Percentiles rank a stretch among this genome's conserved stretches.
These are phyloP conservation scores for Halenospora varia DNA, from an alignment of 495 filamentous ascomycete genomes.

Conservation along the genomic window DNA sequence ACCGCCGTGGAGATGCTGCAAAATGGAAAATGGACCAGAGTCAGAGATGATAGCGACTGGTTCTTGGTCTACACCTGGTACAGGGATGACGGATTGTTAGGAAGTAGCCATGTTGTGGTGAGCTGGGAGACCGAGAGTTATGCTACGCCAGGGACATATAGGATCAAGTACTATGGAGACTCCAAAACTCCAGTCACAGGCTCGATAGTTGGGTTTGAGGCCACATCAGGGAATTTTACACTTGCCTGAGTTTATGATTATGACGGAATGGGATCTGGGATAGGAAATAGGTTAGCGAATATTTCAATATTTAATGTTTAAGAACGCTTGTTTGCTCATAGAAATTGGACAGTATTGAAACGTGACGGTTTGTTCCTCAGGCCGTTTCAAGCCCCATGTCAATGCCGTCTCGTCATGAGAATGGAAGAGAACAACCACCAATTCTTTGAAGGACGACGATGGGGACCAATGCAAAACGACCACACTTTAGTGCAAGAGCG, in stretches of 20 bases:
- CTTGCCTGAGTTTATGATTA: constrained; percentile 29
- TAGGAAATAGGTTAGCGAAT: too few relatives aligned
- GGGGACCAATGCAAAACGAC: too few relatives aligned
- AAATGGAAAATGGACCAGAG: constrained; percentile 58
- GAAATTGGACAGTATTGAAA: too few relatives aligned
- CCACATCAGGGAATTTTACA: constrained; percentile 62
- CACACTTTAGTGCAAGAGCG: too few relatives aligned
- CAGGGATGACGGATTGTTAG: constrained; percentile 65
- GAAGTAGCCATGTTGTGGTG: constrained; percentile 73
- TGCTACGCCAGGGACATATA: constrained; percentile 62
- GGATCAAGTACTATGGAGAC: constrained; percentile 85
- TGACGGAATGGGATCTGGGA: too few relatives aligned
- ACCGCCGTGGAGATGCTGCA: constrained; percentile 67
- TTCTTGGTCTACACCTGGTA: constrained; percentile 76
- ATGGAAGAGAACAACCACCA: too few relatives aligned
- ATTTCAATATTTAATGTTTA: too few relatives aligned
- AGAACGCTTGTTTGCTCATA: too few relatives aligned
- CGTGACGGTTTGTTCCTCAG: too few relatives aligned
- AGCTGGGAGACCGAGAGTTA: constrained; percentile 68
- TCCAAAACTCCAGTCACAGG: constrained; percentile 61
- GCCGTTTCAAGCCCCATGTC: too few relatives aligned
- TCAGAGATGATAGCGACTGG: constrained; percentile 78
- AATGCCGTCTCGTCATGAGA: too few relatives aligned
- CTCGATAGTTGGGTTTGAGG: constrained; percentile 66
- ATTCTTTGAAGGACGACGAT: too few relatives aligned